These are phyloP conservation scores for Scenedesmus sp. DNA, from an alignment of 163 green algal species.

Conservation along the genomic window DNA sequence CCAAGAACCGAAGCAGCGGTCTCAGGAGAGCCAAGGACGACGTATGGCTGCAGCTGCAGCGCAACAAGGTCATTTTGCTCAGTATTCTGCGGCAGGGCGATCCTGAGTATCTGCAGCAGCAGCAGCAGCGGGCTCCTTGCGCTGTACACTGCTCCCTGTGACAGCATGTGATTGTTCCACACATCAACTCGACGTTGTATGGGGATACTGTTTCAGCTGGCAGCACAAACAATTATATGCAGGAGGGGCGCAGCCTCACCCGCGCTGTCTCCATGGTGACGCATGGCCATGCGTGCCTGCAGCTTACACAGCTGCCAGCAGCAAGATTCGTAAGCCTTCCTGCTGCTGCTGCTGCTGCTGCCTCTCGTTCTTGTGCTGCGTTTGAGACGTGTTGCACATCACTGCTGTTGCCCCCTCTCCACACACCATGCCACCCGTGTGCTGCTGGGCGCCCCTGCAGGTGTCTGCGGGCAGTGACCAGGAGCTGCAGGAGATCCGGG, in stretches of 20 bases:
- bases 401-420: neutral
- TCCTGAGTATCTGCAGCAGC: conserved; percentile 1
- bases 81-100: no score
- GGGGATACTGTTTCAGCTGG: no score
- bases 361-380: no score
- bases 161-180: neutral
- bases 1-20: neutral
- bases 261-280: no score
- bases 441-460: neutral
- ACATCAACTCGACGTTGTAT: no score
- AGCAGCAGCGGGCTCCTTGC: neutral
- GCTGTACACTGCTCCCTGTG: neutral
- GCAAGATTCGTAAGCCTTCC: neutral
- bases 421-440: neutral
- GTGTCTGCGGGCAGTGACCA: conserved; percentile 30
- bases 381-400: no score
- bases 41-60: conserved; percentile 44
- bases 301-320: neutral
- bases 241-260: no score
- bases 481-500: conserved; percentile 40
- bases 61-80: conserved; percentile 19
- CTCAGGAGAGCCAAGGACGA: conserved; percentile 39
- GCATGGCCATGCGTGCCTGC: neutral
- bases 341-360: neutral
- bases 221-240: neutral